Evolutionary conservation across 805 yeast genomes (phyloP).

Genomic region (Wickerhamiella brachini): DNA sequence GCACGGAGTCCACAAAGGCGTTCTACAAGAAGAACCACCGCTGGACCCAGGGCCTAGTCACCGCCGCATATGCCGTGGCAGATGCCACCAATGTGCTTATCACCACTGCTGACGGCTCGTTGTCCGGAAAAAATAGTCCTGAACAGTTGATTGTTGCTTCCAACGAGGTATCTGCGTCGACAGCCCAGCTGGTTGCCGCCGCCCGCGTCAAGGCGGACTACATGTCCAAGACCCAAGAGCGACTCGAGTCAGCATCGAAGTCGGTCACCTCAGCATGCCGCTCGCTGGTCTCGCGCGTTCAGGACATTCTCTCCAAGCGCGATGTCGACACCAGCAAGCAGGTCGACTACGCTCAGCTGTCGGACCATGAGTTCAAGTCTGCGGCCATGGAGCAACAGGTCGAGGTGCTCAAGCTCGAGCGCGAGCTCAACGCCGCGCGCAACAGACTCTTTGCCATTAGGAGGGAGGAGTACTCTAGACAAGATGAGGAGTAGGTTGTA

Average conservation of each 20-base stretch:
- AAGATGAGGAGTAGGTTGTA: conserved; percentile 35
- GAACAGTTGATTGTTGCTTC: conserved; percentile 84
- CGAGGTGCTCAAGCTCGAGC: conserved; percentile 71
- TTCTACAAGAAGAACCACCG: conserved; percentile 77
- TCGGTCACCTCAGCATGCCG: conserved; percentile 67
- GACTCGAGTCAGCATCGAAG: conserved; percentile 53
- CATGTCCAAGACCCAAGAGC: conserved; percentile 63
- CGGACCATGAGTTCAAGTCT: conserved; percentile 71
- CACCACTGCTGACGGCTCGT: conserved; percentile 74
- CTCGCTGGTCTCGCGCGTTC: conserved; percentile 55
- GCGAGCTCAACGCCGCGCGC: conserved; percentile 55
- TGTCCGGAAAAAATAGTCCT: conserved; percentile 46
- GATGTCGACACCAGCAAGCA: conserved; percentile 26
- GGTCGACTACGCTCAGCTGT: conserved; percentile 52
- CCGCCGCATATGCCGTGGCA: conserved; percentile 82
- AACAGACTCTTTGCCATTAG: conserved; percentile 76
- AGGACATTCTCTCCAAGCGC: conserved; percentile 35
- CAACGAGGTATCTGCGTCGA: conserved; percentile 82
- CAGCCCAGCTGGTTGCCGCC: conserved; percentile 86
- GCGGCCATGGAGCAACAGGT: conserved; percentile 90
- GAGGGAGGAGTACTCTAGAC: conserved; percentile 60
- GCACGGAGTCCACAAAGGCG: conserved; percentile 50
- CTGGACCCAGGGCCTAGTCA: conserved; percentile 88
- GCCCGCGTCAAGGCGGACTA: conserved; percentile 73
- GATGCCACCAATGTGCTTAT: conserved; percentile 69